Percentiles rank a stretch among this genome's conserved stretches.
Conservation (phyloP, 192 early-diverging fungal genomes). For the Umbelopsis isabellina region DNA sequence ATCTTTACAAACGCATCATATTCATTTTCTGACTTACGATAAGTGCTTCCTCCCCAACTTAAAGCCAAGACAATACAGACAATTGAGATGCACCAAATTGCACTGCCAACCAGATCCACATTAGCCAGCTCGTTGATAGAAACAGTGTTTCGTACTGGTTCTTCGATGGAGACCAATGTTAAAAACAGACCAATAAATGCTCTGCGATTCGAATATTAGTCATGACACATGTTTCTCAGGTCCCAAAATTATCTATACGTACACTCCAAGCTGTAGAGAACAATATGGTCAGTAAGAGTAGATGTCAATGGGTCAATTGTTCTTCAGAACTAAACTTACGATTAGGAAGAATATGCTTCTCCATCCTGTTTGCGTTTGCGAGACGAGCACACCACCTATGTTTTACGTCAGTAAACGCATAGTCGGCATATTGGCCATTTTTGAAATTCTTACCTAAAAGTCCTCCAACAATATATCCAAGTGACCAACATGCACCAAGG, state of each 20-base stretch:
- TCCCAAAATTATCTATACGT: slow-evolving; percentile 22
- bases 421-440: slow-evolving; percentile 33
- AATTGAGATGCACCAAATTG: slow-evolving; percentile 44
- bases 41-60: slow-evolving; percentile 60
- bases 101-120: slow-evolving; percentile 54
- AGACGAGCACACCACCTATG: slow-evolving; percentile 49
- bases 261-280: slow-evolving; percentile 52
- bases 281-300: slow-evolving; percentile 44
- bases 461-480: slow-evolving; percentile 38
- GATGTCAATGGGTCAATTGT: slow-evolving; percentile 33
- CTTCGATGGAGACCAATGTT: slow-evolving; percentile 38
- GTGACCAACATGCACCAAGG: slow-evolving; percentile 33
- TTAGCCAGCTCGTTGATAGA: slow-evolving; percentile 34
- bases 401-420: slow-evolving; percentile 34
- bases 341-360: slow-evolving; percentile 37
- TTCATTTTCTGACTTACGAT: slow-evolving; percentile 21
- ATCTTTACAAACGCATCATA: background rate
- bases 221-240: background rate
- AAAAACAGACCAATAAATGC: slow-evolving; percentile 42
- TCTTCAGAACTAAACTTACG: slow-evolving; percentile 7
- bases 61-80: slow-evolving; percentile 56
- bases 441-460: slow-evolving; percentile 33
- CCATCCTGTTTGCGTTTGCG: slow-evolving; percentile 47
- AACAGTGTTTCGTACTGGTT: slow-evolving; percentile 7
- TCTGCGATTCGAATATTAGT: slow-evolving; percentile 45